Evolutionary conservation across 2,329 filamentous ascomycete species (phyloP), one percentile per base, ranked within the genome.

Genomic region (Tetracladium maxilliforme): DNA sequence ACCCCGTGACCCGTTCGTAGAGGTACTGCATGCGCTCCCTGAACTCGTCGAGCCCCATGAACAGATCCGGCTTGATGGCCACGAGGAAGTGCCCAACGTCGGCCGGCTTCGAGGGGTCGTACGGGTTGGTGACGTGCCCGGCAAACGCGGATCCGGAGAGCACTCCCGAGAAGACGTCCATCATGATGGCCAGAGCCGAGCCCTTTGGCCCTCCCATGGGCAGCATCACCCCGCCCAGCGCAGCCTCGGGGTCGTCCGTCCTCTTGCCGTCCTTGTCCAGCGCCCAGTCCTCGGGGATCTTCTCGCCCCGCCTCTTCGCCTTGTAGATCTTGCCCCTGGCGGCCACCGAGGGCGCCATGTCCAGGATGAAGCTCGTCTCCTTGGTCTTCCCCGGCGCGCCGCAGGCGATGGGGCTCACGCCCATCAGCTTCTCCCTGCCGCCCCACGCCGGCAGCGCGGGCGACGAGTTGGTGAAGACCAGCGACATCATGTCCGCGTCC

Each of bases 161-260:
- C 0, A 80, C 74, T 0, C 80, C 81, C 0, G 78, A 84, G 42
- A 90, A 87, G 3, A 92, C 76, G 42, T 90, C 80, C 82, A 90
- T 90, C 77, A 84, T 87, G 28, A 90, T 68, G 1, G 77, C 57
- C 20, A 90, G 46, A 0, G 66, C 82, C 3, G 74, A 80, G 0
- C 82, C 82, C 47, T 90, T 90, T 0, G 81, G 79, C 0, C 82
- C 81, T 3, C 80, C 80, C 76, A 90, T 84, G 0, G 81, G 80
- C 12, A 87, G 51, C 81, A 90, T 87, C 4, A 86, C 77, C 2
- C 80, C 80, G 17, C 70, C 66, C 7, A 90, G 51, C 0, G 81
- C 82, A 12, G 59, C 61, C 2, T 59, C 64, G 0, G 82, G 79
- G 37, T 90, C 78, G 28, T 77, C 67, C 0, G 79, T 83, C n/a